Percentiles rank a stretch among this genome's conserved stretches.
These are phyloP conservation scores for Leccinellum rugosiceps DNA, from an alignment of 768 basidiomycete species.

Conservation along the genomic window DNA sequence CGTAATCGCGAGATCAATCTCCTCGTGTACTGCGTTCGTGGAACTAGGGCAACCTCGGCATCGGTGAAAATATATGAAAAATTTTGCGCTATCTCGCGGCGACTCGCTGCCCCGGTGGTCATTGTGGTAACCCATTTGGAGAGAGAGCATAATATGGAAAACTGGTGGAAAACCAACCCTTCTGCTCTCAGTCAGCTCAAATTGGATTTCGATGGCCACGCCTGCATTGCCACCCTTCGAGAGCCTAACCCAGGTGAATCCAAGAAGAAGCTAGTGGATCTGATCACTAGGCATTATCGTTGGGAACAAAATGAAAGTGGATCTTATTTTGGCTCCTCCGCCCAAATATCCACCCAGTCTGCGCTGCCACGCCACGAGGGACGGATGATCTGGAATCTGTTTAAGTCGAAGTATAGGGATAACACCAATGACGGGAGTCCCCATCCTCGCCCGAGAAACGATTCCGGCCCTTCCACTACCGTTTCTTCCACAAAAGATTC, in stretches of 20 bases:
- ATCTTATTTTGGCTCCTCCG: conserved; percentile 11
- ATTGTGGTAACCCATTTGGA: conserved; percentile 37
- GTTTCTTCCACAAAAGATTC: not conserved
- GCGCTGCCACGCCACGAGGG: not conserved
- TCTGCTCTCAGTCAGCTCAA: conserved; percentile 15
- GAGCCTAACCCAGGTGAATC: conserved; percentile 6
- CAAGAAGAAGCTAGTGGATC: conserved; percentile 9
- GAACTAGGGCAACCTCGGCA: conserved; percentile 30
- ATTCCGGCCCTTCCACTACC: not conserved
- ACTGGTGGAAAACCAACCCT: conserved; percentile 33
- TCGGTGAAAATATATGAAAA: conserved; percentile 31
- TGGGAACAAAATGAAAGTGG: conserved; percentile 9
- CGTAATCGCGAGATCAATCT: conserved; percentile 34
- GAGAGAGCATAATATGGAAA: conserved; percentile 22
- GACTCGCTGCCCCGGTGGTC: conserved; percentile 33
- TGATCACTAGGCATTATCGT: conserved; percentile 7
- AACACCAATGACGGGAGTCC: not conserved
- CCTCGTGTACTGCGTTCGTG: conserved; percentile 38
- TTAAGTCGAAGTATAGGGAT: not conserved
- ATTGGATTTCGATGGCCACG: conserved; percentile 36
- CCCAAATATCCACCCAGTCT: not conserved
- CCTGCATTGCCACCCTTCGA: conserved; percentile 35
- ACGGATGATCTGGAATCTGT: not conserved
- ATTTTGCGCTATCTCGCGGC: conserved; percentile 37
- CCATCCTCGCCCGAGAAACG: not conserved